Evolutionary conservation across 2,329 filamentous ascomycete species (phyloP).

Genomic region (Aureobasidium sp.): DNA sequence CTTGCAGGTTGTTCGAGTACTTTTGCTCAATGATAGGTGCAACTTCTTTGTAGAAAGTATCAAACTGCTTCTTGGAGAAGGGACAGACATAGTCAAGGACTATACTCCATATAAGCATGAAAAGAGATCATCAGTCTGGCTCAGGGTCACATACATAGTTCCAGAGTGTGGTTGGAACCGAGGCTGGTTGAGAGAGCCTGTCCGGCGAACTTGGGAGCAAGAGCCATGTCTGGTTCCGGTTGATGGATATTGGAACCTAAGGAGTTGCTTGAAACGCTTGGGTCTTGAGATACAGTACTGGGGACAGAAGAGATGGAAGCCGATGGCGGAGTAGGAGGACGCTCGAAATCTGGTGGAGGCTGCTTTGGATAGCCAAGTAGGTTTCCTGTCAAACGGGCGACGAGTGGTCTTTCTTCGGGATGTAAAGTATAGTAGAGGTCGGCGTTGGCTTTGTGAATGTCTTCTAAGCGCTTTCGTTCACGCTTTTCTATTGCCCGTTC

Average conservation of each 20-base stretch:
- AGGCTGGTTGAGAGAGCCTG: constrained; percentile 53
- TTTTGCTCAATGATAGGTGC: constrained; percentile 55
- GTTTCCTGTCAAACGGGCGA: neutral
- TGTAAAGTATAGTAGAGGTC: neutral
- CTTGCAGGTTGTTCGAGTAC: constrained; percentile 53
- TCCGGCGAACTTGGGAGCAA: constrained; percentile 68
- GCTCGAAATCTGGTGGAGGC: neutral
- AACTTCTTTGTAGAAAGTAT: constrained; percentile 58
- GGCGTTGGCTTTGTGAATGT: neutral
- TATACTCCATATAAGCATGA: constrained; percentile 19
- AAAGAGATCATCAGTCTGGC: constrained; percentile 34
- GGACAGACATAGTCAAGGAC: constrained; percentile 90
- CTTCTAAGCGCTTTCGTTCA: neutral
- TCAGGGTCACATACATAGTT: constrained; percentile 40
- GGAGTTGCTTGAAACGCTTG: neutral
- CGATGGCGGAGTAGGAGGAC: neutral
- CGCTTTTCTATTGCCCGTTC: too few species aligned
- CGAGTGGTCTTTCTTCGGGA: neutral
- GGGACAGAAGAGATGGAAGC: neutral
- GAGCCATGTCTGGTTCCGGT: constrained; percentile 48
- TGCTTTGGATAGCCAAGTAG: neutral
- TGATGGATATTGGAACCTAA: neutral
- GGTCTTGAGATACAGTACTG: neutral
- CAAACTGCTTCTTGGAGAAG: constrained; percentile 59
- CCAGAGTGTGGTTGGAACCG: constrained; percentile 39